A percentile compares a stretch with the other conserved stretches of the same genome.
Conservation (phyloP, 192 early-diverging fungal genomes). For the Paraglomus occultum region DNA sequence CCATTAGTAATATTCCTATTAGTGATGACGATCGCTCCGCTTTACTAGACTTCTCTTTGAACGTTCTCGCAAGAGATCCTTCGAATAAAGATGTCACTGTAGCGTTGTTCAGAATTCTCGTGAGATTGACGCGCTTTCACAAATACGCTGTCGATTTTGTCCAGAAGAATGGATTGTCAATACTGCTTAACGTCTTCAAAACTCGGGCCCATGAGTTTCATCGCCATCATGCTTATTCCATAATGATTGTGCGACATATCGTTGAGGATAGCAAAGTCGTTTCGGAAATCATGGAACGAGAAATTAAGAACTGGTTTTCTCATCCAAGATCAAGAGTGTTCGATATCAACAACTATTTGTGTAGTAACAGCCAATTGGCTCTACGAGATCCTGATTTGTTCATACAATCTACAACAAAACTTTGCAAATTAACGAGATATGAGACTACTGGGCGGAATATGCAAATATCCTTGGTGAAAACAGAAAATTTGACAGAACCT, state of each 20-base stretch:
- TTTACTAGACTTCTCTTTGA: conserved; percentile 41
- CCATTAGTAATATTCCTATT: conserved; percentile 26
- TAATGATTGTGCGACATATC: conserved; percentile 88
- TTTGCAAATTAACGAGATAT: conserved; percentile 64
- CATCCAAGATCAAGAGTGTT: conserved; percentile 61
- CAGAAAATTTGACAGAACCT: conserved; percentile 16
- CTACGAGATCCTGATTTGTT: conserved; percentile 72
- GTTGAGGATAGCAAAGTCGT: conserved; percentile 72
- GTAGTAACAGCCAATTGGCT: conserved; percentile 61
- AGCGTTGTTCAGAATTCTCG: conserved; percentile 74
- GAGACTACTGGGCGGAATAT: conserved; percentile 60
- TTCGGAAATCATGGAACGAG: conserved; percentile 65
- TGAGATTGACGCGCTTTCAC: conserved; percentile 77
- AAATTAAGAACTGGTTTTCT: conserved; percentile 74
- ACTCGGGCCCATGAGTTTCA: conserved; percentile 64
- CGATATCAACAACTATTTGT: conserved; percentile 70
- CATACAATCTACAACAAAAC: conserved; percentile 55
- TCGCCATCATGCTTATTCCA: conserved; percentile 74
- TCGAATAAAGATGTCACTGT: conserved; percentile 52
- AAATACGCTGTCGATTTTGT: conserved; percentile 65
- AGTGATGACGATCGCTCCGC: conserved; percentile 32
- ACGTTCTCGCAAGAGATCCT: conserved; percentile 38
- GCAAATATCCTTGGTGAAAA: conserved; percentile 56
- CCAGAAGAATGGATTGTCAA: conserved; percentile 59
- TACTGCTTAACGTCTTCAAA: conserved; percentile 61